These are phyloP conservation scores for Hericium erinaceus DNA, from an alignment of 768 basidiomycete genomes.

Conservation along the genomic window DNA sequence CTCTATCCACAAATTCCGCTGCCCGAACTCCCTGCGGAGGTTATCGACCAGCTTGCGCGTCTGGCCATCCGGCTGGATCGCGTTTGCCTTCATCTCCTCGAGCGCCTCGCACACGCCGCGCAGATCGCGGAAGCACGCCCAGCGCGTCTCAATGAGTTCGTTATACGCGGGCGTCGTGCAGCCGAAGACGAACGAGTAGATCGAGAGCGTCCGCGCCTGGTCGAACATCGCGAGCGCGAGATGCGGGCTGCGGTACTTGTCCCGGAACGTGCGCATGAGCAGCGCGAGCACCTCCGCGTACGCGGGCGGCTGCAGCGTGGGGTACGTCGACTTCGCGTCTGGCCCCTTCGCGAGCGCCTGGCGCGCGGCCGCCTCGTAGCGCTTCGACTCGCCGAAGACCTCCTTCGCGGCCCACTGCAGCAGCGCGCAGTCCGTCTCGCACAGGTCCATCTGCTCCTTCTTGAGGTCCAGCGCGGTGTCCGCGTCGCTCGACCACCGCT, in stretches of 20 bases:
- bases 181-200: slow-evolving; percentile 79
- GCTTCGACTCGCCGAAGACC: slow-evolving; percentile 53
- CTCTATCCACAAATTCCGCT: not conserved
- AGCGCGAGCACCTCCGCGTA: slow-evolving; percentile 72
- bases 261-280: slow-evolving; percentile 72
- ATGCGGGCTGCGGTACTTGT: slow-evolving; percentile 70
- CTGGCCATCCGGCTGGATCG: not conserved
- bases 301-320: slow-evolving; percentile 45
- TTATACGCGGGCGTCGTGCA: slow-evolving; percentile 86
- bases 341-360: slow-evolving; percentile 24
- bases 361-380: slow-evolving; percentile 39
- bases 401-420: slow-evolving; percentile 64
- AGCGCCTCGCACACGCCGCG: not conserved
- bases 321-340: slow-evolving; percentile 19
- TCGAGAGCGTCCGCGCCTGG: slow-evolving; percentile 64
- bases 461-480: slow-evolving; percentile 55
- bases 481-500: not conserved
- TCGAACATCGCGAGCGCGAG: slow-evolving; percentile 77
- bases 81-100: not conserved
- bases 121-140: slow-evolving; percentile 41
- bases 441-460: slow-evolving; percentile 66
- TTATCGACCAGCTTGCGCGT: not conserved
- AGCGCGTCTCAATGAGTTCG: slow-evolving; percentile 78
- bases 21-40: not conserved
- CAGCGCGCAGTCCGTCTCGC: slow-evolving; percentile 58